Evolutionary conservation across 2,329 filamentous ascomycete genomes (phyloP), one percentile per base, ranked within the genome.

Genomic region (Ampelomyces quisqualis): DNA sequence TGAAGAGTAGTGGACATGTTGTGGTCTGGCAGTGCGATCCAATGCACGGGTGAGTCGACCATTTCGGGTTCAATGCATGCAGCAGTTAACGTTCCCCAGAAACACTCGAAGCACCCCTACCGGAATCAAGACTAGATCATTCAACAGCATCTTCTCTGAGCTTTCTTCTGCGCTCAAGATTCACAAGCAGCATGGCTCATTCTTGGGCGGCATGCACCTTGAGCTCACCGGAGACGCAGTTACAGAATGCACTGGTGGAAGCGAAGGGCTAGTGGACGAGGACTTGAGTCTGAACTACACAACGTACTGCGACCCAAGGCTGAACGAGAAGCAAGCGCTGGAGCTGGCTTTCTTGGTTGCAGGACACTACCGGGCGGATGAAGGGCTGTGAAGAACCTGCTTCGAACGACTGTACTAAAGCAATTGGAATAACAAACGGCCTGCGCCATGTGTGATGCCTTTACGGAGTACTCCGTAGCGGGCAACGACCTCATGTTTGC

Each of bases 1-100:
- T 98, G 18, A 86, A 93, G 67, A 77, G 77, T 57, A 90, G 86
- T 42, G 89, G 78, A 0, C 82, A 85, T 62, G 59, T 77, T 15
- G 89, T 95, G 3, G 88, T 96, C 57, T 97, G 91, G 91, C 93
- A 97, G 73, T 97, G 91, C 72, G 93, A 98, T 70, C 93, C 93
- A 15, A 98, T 98, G 93, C 93, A 98, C 71, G 93, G 93, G 70
- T 70, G 56, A 60, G 65, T 51, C 11, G 30, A 15, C 9, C 31
- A 17, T 9, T 35, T 9, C 2, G 15, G 9, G 21, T 17, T 6
- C 14, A 11, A 11, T 11, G 2, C 29, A 17, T 29, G 27, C 27
- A 29, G 13, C 27, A 30, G 47, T 45, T 59, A 32, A 59, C 11
- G 1, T 0, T 30, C 10, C 2, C 6, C 38, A 73, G 71, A 20